Base-by-base conservation (phyloP, 106 monocot genomes). In the Platanthera guangdongensis region DNA sequence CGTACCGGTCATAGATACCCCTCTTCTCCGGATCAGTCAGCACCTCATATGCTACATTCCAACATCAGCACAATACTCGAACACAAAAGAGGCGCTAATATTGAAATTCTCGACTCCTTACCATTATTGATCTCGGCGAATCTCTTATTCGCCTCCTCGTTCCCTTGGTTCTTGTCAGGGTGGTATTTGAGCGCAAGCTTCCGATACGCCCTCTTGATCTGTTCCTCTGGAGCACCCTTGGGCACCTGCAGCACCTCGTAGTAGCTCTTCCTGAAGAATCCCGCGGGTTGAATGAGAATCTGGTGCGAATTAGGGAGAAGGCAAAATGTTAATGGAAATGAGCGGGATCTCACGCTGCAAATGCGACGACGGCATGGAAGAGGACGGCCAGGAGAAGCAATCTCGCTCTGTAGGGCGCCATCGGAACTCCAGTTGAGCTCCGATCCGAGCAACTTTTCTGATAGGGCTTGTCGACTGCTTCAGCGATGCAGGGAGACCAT, bases 101-200 rank as follows among this genome's bases (percentile, higher is more conserved):
- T 75, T 14, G 25, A 12, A 30, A 30, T 71, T 70, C 47, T 19
- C 16, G 8, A 5, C 6, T 12, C 7, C 64, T 8, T 48, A 6
- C 45, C 46, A n/a, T 64, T 8, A 12, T 78, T 96, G 80, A 96
- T 96, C 51, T 96, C 96, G 2, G 93, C 86, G 50, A 97, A 97
- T 59, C 73, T 84, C 87, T 91, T 89, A 77, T 86, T 93, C 8
- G 96, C 93, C 81, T 93, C 96, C 77, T 93, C 96, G 73, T 93
- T 93, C 21, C 91, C 90, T 53, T 83, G 89, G 74, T 96, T 93
- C 86, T 93, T 93, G 50, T 96, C 96, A 48, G 96, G 96, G 75
- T 96, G 96, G 70, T 96, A 96, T 85, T 93, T 90, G 75, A 93
- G 77, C 12, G 96, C 96, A 62, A 96, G 89, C 87, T 96, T 96